phyloP scores from a whole-genome alignment of 139 green algal species.

The Astrephomene gubernaculifera region DNA sequence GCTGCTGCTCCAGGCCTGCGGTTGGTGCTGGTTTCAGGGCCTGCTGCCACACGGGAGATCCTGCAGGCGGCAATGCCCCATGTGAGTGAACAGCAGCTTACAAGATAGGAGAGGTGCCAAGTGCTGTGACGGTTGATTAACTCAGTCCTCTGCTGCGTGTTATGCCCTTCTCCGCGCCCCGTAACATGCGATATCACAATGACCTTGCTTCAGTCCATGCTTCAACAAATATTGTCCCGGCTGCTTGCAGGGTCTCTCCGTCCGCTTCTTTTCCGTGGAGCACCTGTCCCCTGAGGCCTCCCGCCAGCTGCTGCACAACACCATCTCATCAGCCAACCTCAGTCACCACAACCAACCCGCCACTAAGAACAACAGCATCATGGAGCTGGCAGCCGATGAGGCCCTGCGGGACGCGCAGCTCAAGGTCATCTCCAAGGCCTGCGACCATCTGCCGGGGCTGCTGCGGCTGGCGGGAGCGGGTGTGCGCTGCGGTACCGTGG shows the following conservation, averaged over 20 bases:
- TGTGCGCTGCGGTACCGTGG: neutral
- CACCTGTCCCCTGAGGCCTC: neutral
- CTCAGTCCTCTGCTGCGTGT: too few species aligned
- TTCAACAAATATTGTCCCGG: neutral
- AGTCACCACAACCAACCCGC: too few species aligned
- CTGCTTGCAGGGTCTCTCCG: slow-evolving; percentile 5
- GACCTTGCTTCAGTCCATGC: neutral
- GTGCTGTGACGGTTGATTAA: too few species aligned
- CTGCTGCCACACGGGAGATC: neutral
- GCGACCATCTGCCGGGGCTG: slow-evolving; percentile 1
- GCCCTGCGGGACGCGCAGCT: neutral
- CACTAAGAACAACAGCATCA: too few species aligned
- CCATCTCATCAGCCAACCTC: too few species aligned
- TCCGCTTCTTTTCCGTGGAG: neutral
- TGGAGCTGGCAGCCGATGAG: neutral
- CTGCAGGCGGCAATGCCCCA: neutral
- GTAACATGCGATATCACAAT: neutral
- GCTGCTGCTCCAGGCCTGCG: slow-evolving; percentile 14
- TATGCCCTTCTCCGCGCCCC: too few species aligned
- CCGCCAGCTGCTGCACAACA: neutral
- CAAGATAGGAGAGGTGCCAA: too few species aligned
- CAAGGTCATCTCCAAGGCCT: slow-evolving; percentile 10
- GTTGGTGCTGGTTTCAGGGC: slow-evolving; percentile 27
- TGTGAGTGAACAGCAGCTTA: too few species aligned
- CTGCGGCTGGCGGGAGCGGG: slow-evolving; percentile 3